Evolutionary conservation across 1,139 yeast genomes (phyloP).

Genomic region (Arxiozyma slooffiae): DNA sequence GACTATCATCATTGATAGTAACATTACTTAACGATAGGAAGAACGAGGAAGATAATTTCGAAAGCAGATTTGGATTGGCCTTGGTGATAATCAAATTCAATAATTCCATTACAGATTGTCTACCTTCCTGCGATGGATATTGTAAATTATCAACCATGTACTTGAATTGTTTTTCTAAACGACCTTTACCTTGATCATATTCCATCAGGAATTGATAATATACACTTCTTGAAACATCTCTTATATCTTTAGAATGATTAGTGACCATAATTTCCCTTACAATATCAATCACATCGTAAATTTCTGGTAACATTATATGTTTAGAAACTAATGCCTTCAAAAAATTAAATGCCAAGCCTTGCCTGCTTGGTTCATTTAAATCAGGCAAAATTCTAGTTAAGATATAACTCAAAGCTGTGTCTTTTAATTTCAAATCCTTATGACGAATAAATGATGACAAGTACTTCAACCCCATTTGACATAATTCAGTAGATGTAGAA

Average conservation of each 20-base stretch:
- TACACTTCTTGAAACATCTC: slow-evolving; percentile 78
- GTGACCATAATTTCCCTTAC: slow-evolving; percentile 84
- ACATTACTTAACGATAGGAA: slow-evolving; percentile 76
- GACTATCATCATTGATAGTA: slow-evolving; percentile 64
- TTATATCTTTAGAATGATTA: slow-evolving; percentile 70
- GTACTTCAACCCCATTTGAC: slow-evolving; percentile 71
- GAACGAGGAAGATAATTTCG: slow-evolving; percentile 60
- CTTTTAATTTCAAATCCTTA: slow-evolving; percentile 58
- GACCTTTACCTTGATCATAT: slow-evolving; percentile 86
- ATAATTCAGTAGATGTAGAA: slow-evolving; percentile 67
- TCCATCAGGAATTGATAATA: slow-evolving; percentile 85
- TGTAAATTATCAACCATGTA: slow-evolving; percentile 73
- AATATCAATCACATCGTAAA: slow-evolving; percentile 79
- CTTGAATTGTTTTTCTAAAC: slow-evolving; percentile 73
- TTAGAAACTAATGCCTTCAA: slow-evolving; percentile 64
- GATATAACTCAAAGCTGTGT: slow-evolving; percentile 64
- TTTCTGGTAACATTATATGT: slow-evolving; percentile 72
- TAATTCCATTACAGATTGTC: slow-evolving; percentile 86
- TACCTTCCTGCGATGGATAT: slow-evolving; percentile 79
- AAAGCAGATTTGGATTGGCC: slow-evolving; percentile 52
- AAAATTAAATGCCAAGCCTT: slow-evolving; percentile 80
- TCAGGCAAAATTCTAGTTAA: slow-evolving; percentile 77
- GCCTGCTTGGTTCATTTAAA: slow-evolving; percentile 80
- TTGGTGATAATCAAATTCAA: slow-evolving; percentile 60
- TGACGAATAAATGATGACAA: slow-evolving; percentile 66